Evolutionary conservation across 1,284 basidiomycete species (phyloP).

Genomic region (Cutaneotrichosporon dermatis): DNA sequence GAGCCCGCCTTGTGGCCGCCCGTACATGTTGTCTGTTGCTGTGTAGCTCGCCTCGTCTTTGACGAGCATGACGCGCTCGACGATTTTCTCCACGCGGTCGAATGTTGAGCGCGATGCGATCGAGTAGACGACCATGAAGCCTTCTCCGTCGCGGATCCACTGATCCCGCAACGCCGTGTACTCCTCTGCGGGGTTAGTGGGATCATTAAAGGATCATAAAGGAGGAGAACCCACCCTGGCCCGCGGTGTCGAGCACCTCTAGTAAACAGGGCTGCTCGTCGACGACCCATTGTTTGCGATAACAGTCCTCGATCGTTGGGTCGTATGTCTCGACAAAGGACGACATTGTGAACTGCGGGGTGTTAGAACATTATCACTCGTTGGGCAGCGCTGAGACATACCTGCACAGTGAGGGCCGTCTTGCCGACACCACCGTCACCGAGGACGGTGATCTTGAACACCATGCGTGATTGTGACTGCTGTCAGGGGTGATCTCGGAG

Average conservation of each 20-base stretch:
- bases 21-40: conserved; percentile 6
- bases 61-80: conserved; percentile 88
- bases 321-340: conserved; percentile 71
- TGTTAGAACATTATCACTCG: too few species aligned
- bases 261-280: conserved; percentile 88
- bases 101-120: conserved; percentile 93
- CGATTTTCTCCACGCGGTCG: conserved; percentile 89
- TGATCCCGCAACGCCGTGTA: conserved; percentile 97
- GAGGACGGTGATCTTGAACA: conserved; percentile 69
- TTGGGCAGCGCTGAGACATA: conserved; percentile 46
- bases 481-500: neutral
- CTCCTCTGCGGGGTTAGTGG: conserved; percentile 61
- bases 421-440: conserved; percentile 98
- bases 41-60: conserved; percentile 65
- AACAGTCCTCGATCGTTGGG: conserved; percentile 87
- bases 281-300: conserved; percentile 84
- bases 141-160: conserved; percentile 99
- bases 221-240: conserved; percentile 62
- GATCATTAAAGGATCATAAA: neutral
- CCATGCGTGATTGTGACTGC: conserved; percentile 30
- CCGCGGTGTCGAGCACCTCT: conserved; percentile 89
- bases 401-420: conserved; percentile 92
- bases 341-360: conserved; percentile 74
- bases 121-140: conserved; percentile 97
- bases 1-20: neutral